A percentile compares a stretch with the other conserved stretches of the same genome.
Conservation (phyloP, 176 grass and related monocot species). For the Raddia distichophylla region DNA sequence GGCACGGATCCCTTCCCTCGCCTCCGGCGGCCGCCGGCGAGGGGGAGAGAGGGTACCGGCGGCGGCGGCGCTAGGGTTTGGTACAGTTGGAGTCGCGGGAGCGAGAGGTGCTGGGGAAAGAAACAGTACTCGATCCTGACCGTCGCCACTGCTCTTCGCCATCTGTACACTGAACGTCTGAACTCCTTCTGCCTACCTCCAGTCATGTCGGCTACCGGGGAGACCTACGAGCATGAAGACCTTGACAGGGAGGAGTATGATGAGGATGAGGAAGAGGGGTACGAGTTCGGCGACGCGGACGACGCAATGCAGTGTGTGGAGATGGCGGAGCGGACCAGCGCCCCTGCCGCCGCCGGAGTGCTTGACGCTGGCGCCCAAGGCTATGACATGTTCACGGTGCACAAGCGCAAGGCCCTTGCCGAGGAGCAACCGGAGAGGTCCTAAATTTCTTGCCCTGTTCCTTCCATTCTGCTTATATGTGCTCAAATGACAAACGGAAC, state of each 20-base stretch:
- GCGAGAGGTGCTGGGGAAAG: no score
- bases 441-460: background rate
- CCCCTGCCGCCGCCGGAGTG: background rate
- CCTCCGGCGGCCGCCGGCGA: no score
- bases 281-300: constrained; percentile 45
- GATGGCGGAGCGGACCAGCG: constrained; percentile 25
- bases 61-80: no score
- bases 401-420: constrained; percentile 72
- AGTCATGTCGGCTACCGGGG: background rate
- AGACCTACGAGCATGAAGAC: background rate
- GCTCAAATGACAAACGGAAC: background rate
- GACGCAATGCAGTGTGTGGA: constrained; percentile 49
- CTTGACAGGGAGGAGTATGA: constrained; percentile 27
- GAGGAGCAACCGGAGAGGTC: constrained; percentile 53
- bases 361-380: constrained; percentile 35
- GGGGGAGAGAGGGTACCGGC: no score
- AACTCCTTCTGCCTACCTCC: background rate
- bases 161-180: background rate
- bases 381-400: constrained; percentile 59
- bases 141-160: no score
- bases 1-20: no score
- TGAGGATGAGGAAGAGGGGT: constrained; percentile 45
- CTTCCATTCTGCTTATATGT: background rate
- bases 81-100: no score
- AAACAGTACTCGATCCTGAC: no score